Percentiles rank a stretch among this genome's conserved stretches.
Conservation (phyloP, 2,329 filamentous ascomycete genomes). For the Dactylellina cionopaga region DNA sequence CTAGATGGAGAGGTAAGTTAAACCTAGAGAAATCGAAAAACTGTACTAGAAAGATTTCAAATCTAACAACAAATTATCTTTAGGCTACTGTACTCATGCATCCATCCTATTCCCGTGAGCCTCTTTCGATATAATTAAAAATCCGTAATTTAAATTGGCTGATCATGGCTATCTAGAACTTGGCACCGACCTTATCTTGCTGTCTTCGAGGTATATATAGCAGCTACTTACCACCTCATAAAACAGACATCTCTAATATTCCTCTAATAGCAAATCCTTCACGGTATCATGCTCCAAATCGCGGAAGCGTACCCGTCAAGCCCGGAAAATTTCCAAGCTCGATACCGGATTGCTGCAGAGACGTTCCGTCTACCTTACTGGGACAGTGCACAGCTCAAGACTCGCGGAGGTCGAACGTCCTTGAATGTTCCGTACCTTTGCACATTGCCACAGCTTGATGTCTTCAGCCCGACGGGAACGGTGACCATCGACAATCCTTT, state of each 20-base stretch:
- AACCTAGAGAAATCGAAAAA: neutral
- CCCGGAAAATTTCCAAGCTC: slow-evolving; percentile 6
- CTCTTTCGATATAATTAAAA: neutral
- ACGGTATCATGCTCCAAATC: slow-evolving; percentile 63
- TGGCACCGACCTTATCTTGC: slow-evolving; percentile 68
- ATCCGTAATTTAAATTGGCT: neutral
- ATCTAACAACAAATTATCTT: slow-evolving; percentile 53
- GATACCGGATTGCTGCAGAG: slow-evolving; percentile 35
- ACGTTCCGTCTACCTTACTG: slow-evolving; percentile 46
- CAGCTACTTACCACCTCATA: slow-evolving; percentile 19
- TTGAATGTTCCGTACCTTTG: slow-evolving; percentile 62
- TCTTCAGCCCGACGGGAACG: slow-evolving; percentile 57
- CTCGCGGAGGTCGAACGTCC: slow-evolving; percentile 57
- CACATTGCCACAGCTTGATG: slow-evolving; percentile 53
- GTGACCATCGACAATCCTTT: slow-evolving; percentile 66
- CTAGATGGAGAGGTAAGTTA: slow-evolving; percentile 31
- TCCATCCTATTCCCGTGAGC: slow-evolving; percentile 74
- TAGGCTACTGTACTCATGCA: slow-evolving; percentile 80
- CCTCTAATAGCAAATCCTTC: slow-evolving; percentile 69
- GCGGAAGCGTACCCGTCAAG: slow-evolving; percentile 59
- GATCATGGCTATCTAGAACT: slow-evolving; percentile 18
- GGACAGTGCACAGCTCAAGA: slow-evolving; percentile 42
- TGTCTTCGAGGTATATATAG: slow-evolving; percentile 65
- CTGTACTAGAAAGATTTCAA: neutral
- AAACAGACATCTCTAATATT: neutral